phyloP scores from a whole-genome alignment of 139 green algal species.

The Auxenochlorella pyrenoidosa region DNA sequence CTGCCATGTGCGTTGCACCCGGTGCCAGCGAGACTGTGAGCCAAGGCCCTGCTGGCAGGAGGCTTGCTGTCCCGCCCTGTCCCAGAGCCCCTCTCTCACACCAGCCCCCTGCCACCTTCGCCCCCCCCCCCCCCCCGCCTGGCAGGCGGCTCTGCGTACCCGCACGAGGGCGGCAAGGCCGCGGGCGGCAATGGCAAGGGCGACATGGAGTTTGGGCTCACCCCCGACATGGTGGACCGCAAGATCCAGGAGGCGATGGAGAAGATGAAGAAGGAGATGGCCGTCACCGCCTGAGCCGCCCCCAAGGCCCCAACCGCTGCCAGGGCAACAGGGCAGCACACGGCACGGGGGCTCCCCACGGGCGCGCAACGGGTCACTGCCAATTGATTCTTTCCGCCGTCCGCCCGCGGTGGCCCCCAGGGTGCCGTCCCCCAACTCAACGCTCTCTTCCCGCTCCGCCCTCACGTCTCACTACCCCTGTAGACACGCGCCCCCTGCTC shows the following conservation, averaged over 20 bases:
- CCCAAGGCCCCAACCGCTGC: background rate
- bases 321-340: background rate
- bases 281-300: background rate
- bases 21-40: too few species aligned
- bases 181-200: background rate
- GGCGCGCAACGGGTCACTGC: too few species aligned
- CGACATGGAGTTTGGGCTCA: slow-evolving; percentile 24
- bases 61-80: too few species aligned
- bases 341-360: background rate
- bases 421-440: background rate
- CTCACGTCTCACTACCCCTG: background rate
- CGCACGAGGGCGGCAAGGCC: slow-evolving; percentile 27
- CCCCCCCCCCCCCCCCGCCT: too few species aligned
- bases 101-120: background rate
- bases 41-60: too few species aligned
- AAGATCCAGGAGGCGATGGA: slow-evolving; percentile 53
- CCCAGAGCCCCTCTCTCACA: background rate
- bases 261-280: slow-evolving; percentile 27
- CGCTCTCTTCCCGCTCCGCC: background rate
- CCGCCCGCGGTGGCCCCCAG: background rate
- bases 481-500: background rate
- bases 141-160: slow-evolving; percentile 51
- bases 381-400: background rate
- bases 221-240: slow-evolving; percentile 48
- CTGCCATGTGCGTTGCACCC: too few species aligned